A percentile compares a stretch with the other conserved stretches of the same genome.
Evolutionary conservation across 441 rosid genomes (phyloP).

Genomic region (Dalechampia spathulata): DNA sequence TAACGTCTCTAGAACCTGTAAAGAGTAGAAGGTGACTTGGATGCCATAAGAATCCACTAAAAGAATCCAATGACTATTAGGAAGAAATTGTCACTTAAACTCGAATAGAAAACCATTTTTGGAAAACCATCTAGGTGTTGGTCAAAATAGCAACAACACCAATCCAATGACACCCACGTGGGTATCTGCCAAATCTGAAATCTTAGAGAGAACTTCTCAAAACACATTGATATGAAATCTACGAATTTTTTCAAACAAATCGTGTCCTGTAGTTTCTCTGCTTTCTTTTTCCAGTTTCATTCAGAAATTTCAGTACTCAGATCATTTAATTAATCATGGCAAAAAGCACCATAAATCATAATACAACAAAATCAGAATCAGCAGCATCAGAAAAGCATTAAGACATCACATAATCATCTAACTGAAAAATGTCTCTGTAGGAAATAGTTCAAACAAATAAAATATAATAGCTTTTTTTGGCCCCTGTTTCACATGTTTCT

Average conservation of each 20-base stretch:
- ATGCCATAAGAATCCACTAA: not conserved
- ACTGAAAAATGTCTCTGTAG: too few species aligned
- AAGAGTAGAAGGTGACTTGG: not conserved
- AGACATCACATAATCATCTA: too few species aligned
- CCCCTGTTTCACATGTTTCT: constrained; percentile 8
- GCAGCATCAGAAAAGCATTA: too few species aligned
- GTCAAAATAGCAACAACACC: not conserved
- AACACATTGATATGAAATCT: too few species aligned
- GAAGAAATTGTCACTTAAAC: not conserved
- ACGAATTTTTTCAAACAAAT: too few species aligned
- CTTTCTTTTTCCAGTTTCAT: not conserved
- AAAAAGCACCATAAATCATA: too few species aligned
- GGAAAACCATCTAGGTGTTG: constrained; percentile 1
- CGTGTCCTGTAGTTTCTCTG: too few species aligned
- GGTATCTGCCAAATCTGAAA: not conserved
- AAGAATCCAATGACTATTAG: not conserved
- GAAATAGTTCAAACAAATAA: constrained; percentile 3
- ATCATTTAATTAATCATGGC: not conserved
- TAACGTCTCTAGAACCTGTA: not conserved
- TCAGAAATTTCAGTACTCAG: not conserved
- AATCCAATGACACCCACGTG: not conserved
- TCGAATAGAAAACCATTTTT: not conserved
- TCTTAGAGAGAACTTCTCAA: not conserved
- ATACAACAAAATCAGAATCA: too few species aligned
- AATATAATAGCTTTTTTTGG: not conserved